Conservation (phyloP, 306 rosid species). For the Lathyrus sativus region DNA sequence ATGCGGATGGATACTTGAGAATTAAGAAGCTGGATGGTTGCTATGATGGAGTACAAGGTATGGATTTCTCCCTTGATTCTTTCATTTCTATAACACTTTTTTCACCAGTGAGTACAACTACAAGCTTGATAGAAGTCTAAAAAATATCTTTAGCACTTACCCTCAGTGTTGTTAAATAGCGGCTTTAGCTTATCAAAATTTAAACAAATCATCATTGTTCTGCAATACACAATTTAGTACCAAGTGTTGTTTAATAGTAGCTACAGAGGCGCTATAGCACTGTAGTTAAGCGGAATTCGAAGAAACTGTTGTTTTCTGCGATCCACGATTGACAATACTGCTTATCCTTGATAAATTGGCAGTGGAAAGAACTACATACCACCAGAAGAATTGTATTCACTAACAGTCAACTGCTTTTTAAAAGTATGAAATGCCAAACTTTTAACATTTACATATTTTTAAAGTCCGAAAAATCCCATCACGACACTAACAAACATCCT, state of each 20-base stretch:
- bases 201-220: neutral
- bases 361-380: neutral
- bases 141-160: neutral
- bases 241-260: neutral
- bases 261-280: neutral
- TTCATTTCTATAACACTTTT: neutral
- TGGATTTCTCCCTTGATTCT: slow-evolving; percentile 23
- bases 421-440: slow-evolving; percentile 15
- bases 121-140: neutral
- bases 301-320: neutral
- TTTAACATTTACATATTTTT: neutral
- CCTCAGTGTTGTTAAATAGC: neutral
- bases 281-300: neutral
- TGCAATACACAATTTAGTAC: neutral
- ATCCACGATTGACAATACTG: neutral
- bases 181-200: neutral
- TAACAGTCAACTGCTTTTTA: neutral
- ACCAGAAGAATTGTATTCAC: neutral
- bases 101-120: neutral
- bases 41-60: slow-evolving; percentile 58
- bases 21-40: slow-evolving; percentile 50
- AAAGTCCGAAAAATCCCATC: slow-evolving; percentile 9
- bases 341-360: neutral
- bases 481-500: slow-evolving; percentile 4
- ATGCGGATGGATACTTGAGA: slow-evolving; percentile 83